Conservation (phyloP, 2,329 filamentous ascomycete species). For the Oidium heveae region DNA sequence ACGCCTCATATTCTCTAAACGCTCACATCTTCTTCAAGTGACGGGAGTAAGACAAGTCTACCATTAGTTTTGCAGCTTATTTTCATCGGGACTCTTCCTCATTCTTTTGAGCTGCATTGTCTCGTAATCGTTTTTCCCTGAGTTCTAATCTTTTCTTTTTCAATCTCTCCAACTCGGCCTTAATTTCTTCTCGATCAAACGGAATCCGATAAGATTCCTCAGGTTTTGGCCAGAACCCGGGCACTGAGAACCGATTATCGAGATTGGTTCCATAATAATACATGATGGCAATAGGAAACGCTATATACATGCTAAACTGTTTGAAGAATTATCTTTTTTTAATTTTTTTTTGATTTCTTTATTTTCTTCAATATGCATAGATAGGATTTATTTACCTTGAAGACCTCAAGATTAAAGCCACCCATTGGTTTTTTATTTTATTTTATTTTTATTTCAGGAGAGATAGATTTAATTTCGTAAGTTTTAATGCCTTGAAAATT, state of each 20-base stretch:
- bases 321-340: neutral
- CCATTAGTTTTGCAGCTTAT: too few species aligned
- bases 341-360: too few species aligned
- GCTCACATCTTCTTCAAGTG: too few species aligned
- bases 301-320: slow-evolving; percentile 93
- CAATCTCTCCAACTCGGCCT: slow-evolving; percentile 29
- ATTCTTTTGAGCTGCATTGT: slow-evolving; percentile 1
- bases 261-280: slow-evolving; percentile 99
- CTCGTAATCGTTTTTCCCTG: slow-evolving; percentile 14
- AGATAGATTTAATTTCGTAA: too few species aligned
- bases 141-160: slow-evolving; percentile 11
- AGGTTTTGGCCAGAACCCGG: slow-evolving; percentile 78
- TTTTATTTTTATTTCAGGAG: too few species aligned
- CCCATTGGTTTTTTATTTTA: slow-evolving; percentile 27
- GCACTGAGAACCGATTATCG: slow-evolving; percentile 68
- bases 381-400: slow-evolving; percentile 38
- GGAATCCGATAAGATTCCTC: slow-evolving; percentile 56
- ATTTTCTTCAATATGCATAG: neutral
- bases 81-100: neutral
- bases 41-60: too few species aligned
- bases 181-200: slow-evolving; percentile 58
- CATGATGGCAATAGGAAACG: slow-evolving; percentile 98
- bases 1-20: too few species aligned
- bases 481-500: too few species aligned
- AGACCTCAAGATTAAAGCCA: slow-evolving; percentile 76